phyloP scores from a whole-genome alignment of 2,329 filamentous ascomycete genomes.

The Aureobasidium pullulans region DNA sequence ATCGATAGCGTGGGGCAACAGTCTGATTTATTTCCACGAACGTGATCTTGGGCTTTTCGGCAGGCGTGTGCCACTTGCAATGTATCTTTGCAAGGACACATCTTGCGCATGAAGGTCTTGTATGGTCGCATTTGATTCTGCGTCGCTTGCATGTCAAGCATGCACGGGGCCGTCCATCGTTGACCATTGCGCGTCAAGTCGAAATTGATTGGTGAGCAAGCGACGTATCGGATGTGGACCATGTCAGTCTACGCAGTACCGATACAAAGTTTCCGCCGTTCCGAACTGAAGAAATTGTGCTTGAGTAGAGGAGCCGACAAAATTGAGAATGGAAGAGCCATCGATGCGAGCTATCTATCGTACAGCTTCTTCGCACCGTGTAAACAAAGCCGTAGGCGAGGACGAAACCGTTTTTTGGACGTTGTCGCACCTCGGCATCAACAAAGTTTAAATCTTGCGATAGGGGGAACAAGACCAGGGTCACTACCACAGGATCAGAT shows the following conservation, averaged over 20 bases:
- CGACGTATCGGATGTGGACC: background rate
- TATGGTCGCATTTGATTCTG: background rate
- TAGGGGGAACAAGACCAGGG: too few relatives aligned
- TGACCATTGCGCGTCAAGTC: background rate
- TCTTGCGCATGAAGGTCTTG: background rate
- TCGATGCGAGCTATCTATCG: background rate
- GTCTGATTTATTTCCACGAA: background rate
- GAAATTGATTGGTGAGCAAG: background rate
- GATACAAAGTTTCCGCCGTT: background rate
- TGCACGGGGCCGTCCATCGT: background rate
- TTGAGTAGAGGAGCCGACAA: background rate
- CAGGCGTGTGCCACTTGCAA: background rate
- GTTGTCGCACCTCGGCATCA: background rate
- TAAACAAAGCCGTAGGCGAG: background rate
- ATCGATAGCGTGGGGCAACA: background rate
- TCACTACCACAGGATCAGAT: too few relatives aligned
- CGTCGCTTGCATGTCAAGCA: conserved; percentile 2
- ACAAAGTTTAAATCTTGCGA: too few relatives aligned
- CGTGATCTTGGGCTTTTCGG: background rate
- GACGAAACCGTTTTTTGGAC: background rate
- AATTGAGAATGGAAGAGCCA: background rate
- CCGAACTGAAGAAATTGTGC: background rate
- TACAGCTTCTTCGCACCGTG: too few relatives aligned
- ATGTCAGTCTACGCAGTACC: background rate
- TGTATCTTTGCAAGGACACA: background rate